Evolutionary conservation across 768 basidiomycete genomes (phyloP), one percentile per base, ranked within the genome.

Genomic region (Pleurotus salmoneostramineus): DNA sequence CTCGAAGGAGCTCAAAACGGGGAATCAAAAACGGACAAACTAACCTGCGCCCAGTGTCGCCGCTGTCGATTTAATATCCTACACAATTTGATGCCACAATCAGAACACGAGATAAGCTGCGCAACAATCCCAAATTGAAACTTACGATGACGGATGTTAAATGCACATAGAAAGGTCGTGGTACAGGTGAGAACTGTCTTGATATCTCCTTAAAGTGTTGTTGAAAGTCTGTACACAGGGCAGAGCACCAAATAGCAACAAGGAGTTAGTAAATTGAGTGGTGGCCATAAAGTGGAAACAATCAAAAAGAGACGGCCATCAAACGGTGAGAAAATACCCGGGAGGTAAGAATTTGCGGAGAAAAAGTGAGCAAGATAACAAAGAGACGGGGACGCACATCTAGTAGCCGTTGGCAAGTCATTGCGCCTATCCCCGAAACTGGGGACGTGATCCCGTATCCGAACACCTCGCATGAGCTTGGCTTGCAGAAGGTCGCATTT

Each of bases 31-130:
- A 27, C 21, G 21, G 21, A 27, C 21, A 27, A 43, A 67, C 83
- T 69, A 64, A 86, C 87, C 87, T 63, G 85, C 81, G 35, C 78
- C 79, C 43, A 92, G 71, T 2, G 90, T 92, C 21, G 80, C 77
- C 31, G 87, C 88, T 2, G 90, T 92, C 5, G 87, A 82, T 61
- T 82, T 77, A 0, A 87, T 91, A 62, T 92, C 89, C 89, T 91
- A 56, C 3, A 17, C 11, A 34, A 27, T 31, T 32, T 8, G 21
- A 27, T 27, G 21, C 21, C 21, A 3, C 21, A 27, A 27, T 27
- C 21, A 27, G 21, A 27, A 27, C 21, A 27, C 21, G 21, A 27
- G 21, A 27, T 27, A 27, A 27, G 21, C 21, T 3, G 3, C 21
- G 21, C 3, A 27, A 27, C 21, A 27, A 27, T 27, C 3, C 21